Conservation (phyloP, 306 rosid genomes). For the Nissolia schottii region DNA sequence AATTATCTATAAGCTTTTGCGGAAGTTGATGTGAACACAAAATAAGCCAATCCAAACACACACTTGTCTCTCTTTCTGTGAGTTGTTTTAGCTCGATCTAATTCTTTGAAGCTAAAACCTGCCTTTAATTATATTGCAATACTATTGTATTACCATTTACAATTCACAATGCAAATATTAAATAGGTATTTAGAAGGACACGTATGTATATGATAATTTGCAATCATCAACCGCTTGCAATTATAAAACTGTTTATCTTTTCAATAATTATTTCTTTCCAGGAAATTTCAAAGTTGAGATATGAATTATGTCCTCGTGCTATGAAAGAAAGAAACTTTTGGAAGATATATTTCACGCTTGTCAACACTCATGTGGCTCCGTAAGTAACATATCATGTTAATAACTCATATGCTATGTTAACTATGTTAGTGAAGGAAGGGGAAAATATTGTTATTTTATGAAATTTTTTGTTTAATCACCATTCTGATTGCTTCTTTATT, state of each 20-base stretch:
- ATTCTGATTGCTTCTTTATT: neutral
- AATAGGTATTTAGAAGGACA: neutral
- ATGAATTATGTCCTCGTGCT: slow-evolving; percentile 79
- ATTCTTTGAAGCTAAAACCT: neutral
- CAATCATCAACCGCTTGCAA: neutral
- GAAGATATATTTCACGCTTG: slow-evolving; percentile 95
- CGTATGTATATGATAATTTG: slow-evolving; percentile 1
- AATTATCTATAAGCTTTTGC: neutral
- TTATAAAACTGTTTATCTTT: neutral
- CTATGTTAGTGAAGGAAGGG: neutral
- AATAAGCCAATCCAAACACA: neutral
- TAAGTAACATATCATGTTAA: slow-evolving; percentile 49
- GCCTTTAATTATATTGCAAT: neutral
- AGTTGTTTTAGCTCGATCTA: neutral
- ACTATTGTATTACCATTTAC: neutral
- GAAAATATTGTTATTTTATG: neutral
- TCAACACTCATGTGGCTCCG: slow-evolving; percentile 93
- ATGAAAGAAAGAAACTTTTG: slow-evolving; percentile 88
- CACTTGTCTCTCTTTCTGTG: neutral
- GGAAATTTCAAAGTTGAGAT: slow-evolving; percentile 96
- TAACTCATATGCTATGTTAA: neutral
- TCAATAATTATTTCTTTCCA: slow-evolving; percentile 35
- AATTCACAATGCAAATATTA: neutral
- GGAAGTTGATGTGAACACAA: neutral
- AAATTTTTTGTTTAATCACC: neutral